These are phyloP conservation scores for Stentor roeselii DNA, from an alignment of 73 alveolate genomes.

Conservation along the genomic window DNA sequence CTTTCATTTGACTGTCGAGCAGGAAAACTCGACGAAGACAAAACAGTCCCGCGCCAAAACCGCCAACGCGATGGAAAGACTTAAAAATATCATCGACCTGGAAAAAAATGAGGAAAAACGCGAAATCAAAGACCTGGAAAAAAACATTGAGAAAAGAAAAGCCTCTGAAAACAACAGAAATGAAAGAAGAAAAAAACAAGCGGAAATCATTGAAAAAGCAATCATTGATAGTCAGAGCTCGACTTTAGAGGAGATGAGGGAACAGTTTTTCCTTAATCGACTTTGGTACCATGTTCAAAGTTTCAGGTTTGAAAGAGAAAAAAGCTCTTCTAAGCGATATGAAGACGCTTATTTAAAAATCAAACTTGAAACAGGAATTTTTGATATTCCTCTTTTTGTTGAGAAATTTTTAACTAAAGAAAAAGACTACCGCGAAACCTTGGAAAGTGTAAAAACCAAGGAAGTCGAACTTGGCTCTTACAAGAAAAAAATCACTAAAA, in stretches of 20 bases:
- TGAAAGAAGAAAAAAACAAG: conserved; percentile 9
- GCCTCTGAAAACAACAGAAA: neutral
- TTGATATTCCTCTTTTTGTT: neutral
- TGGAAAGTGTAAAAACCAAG: neutral
- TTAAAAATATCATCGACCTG: neutral
- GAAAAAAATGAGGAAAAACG: neutral
- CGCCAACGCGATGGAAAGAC: neutral
- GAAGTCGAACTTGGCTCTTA: neutral
- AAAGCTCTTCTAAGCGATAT: neutral
- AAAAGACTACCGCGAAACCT: neutral
- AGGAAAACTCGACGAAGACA: neutral
- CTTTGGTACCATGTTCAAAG: neutral
- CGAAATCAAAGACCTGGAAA: neutral
- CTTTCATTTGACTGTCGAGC: neutral
- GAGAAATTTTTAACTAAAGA: conserved; percentile 18
- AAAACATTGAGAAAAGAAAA: conserved; percentile 1
- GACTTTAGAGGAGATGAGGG: neutral
- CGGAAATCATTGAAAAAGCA: conserved; percentile 17
- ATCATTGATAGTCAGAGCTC: conserved; percentile 12
- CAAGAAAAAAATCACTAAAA: neutral
- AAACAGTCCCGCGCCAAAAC: neutral
- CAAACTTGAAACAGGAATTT: neutral
- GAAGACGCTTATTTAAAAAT: conserved; percentile 22
- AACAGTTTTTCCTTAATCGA: neutral
- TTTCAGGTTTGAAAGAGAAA: neutral